phyloP scores from a whole-genome alignment of 1,284 basidiomycete genomes.

The Melampsora abietis-canadensis region DNA sequence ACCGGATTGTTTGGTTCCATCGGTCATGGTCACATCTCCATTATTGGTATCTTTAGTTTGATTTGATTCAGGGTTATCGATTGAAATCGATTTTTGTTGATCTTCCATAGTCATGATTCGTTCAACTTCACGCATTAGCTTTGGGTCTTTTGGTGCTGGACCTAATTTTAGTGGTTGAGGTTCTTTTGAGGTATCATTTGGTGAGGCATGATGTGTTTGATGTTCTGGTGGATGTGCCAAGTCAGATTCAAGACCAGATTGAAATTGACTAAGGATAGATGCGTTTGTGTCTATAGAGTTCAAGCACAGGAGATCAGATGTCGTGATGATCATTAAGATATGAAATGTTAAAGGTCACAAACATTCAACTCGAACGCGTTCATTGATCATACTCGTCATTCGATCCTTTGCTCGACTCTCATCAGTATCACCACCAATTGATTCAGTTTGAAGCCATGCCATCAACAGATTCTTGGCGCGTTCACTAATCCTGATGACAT shows the following conservation, averaged over 20 bases:
- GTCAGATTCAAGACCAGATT: constrained; percentile 34
- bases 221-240: constrained; percentile 29
- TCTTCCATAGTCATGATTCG: constrained; percentile 59
- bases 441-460: constrained; percentile 92
- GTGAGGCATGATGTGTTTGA: neutral
- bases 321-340: neutral
- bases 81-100: constrained; percentile 1
- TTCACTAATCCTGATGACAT: constrained; percentile 81
- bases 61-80: constrained; percentile 50
- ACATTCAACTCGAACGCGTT: constrained; percentile 87
- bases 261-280: constrained; percentile 37
- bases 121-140: constrained; percentile 72
- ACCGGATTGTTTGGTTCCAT: constrained; percentile 40
- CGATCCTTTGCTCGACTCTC: constrained; percentile 73
- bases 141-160: constrained; percentile 70
- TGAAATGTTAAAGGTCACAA: constrained; percentile 48
- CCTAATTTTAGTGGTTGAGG: constrained; percentile 68
- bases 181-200: neutral
- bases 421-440: constrained; percentile 67
- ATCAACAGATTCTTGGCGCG: constrained; percentile 87
- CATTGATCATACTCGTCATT: constrained; percentile 68
- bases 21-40: constrained; percentile 39
- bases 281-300: constrained; percentile 25
- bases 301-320: neutral
- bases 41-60: constrained; percentile 43